Evolutionary conservation across 805 yeast species (phyloP).

Genomic region (Lachancea dasiensis): DNA sequence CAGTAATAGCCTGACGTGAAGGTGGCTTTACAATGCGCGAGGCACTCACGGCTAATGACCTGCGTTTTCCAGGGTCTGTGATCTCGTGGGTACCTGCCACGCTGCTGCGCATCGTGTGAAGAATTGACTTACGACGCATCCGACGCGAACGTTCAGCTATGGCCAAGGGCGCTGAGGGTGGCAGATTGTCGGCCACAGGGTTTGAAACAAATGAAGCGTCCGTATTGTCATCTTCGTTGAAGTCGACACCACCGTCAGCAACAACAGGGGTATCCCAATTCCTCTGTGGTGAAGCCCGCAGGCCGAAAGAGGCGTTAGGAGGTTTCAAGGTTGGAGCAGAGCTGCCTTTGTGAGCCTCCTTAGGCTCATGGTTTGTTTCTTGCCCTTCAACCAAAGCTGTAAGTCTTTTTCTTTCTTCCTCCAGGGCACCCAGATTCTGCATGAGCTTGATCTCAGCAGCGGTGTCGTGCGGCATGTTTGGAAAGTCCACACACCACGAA

Average conservation of each 20-base stretch:
- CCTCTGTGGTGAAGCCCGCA: not conserved
- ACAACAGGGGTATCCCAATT: not conserved
- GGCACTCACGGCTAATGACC: constrained; percentile 13
- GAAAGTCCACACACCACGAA: constrained; percentile 82
- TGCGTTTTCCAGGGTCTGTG: constrained; percentile 7
- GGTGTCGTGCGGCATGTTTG: constrained; percentile 26
- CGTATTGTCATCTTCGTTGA: constrained; percentile 27
- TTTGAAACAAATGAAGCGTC: constrained; percentile 33
- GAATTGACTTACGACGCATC: constrained; percentile 29
- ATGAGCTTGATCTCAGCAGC: constrained; percentile 22
- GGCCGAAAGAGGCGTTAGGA: not conserved
- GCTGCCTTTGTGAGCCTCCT: not conserved
- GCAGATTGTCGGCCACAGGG: constrained; percentile 18
- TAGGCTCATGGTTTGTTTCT: constrained; percentile 1
- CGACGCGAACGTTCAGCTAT: constrained; percentile 12
- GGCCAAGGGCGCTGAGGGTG: not conserved
- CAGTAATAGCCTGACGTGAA: not conserved
- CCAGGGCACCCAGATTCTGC: constrained; percentile 17
- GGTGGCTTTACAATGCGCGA: constrained; percentile 7
- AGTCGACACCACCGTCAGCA: constrained; percentile 2
- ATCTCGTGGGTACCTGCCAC: constrained; percentile 16
- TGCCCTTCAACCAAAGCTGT: not conserved
- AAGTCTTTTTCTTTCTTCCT: constrained; percentile 15
- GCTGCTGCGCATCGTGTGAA: constrained; percentile 30
- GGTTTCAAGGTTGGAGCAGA: not conserved